A percentile compares a stretch with the other conserved stretches of the same genome.
phyloP scores from a whole-genome alignment of 2,329 filamentous ascomycete genomes.

The Hortaea sp. region DNA sequence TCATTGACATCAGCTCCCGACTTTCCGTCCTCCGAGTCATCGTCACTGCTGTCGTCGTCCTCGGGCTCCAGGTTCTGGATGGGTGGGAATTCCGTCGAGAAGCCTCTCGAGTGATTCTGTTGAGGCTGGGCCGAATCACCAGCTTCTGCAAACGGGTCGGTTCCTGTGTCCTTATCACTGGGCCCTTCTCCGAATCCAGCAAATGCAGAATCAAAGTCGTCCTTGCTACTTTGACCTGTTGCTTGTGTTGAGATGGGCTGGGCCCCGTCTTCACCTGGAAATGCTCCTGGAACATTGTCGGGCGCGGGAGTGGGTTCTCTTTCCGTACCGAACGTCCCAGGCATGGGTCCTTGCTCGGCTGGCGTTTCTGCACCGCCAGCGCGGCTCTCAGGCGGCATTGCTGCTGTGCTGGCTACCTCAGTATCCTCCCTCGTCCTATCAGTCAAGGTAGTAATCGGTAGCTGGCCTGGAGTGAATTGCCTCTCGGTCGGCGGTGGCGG shows the following conservation, averaged over 20 bases:
- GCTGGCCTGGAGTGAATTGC: slow-evolving; percentile 66
- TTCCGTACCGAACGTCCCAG: slow-evolving; percentile 19
- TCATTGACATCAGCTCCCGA: slow-evolving; percentile 51
- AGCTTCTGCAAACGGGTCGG: slow-evolving; percentile 12
- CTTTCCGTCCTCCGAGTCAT: slow-evolving; percentile 80
- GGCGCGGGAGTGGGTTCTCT: neutral
- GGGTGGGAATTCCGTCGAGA: slow-evolving; percentile 67
- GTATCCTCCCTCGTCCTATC: slow-evolving; percentile 23
- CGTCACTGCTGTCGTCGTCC: slow-evolving; percentile 70
- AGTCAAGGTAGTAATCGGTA: slow-evolving; percentile 57
- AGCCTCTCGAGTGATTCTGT: slow-evolving; percentile 19
- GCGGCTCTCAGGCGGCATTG: slow-evolving; percentile 23
- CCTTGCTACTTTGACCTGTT: neutral
- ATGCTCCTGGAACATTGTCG: slow-evolving; percentile 36
- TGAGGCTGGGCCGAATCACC: slow-evolving; percentile 38
- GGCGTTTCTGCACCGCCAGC: slow-evolving; percentile 20
- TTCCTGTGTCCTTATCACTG: slow-evolving; percentile 11
- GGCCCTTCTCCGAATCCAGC: slow-evolving; percentile 51
- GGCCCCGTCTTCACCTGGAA: slow-evolving; percentile 50
- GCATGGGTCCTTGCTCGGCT: slow-evolving; percentile 22
- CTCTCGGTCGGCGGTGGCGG: slow-evolving; percentile 63
- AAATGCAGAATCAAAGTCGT: slow-evolving; percentile 76
- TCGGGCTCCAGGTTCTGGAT: slow-evolving; percentile 78
- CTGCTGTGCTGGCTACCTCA: slow-evolving; percentile 47
- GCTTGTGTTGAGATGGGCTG: slow-evolving; percentile 22